Base-by-base conservation (phyloP, 768 basidiomycete genomes). In the Cystobasidium ongulense region DNA sequence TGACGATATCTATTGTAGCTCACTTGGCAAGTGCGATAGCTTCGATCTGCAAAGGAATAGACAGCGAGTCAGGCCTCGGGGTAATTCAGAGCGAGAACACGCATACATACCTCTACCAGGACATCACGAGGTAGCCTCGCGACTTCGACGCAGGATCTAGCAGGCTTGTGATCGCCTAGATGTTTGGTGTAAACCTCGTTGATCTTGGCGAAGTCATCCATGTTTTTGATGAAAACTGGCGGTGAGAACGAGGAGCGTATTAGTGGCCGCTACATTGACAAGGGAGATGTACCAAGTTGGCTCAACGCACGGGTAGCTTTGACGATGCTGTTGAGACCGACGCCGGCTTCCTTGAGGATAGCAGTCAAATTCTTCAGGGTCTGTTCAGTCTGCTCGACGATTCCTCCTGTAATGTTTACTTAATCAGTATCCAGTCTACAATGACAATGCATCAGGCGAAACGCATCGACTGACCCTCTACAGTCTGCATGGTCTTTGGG, bases 151-250 rank as follows among this genome's bases (percentile, higher is more conserved):
- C 90, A 87, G 35, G 92, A 92, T 75, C 96, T 85, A 1, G 96
- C 93, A 59, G 96, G 95, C 81, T 90, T 93, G 83, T 94, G 90
- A 36, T 86, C 85, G 11, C 90, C 92, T 80, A 98, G 97, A 82
- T 90, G 89, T 68, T 86, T 83, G 39, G 86, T 86, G 81, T 96
- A 98, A 75, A 92, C 84, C 18, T 82, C 86, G 81, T 97, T 97
- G 78, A 96, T 87, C 46, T 77, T 76, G 36, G 79, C 87, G 80
- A 98, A 98, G 81, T 99, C 90, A 76, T 90, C 84, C 91, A 98
- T 94, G 75, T 86, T 83, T 81, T 95, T 92, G 80, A 98, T 82
- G 83, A 96, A 98, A 29, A 94, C 89, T 92, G 93, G 74, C 1
- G 52, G n/a, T 35, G 27, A 39, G 63, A 38, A 25, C 25, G 33